Evolutionary conservation across 2,329 filamentous ascomycete genomes (phyloP).

Genomic region (Colletotrichum ledebouriae): DNA sequence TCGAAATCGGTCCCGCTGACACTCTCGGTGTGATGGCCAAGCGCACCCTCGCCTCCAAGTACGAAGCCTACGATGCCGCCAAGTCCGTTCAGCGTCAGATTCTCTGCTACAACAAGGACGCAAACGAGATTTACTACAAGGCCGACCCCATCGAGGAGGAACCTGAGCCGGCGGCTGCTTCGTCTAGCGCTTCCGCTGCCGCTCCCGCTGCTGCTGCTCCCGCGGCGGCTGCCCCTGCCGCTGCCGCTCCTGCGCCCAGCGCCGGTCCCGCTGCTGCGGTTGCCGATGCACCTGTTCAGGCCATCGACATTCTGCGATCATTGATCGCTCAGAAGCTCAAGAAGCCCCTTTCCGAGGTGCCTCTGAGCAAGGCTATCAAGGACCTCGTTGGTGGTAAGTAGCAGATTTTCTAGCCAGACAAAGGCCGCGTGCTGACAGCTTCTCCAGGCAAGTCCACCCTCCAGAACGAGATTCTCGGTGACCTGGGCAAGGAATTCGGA

Average conservation of each 20-base stretch:
- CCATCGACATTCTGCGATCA: constrained; percentile 88
- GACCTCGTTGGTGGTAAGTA: constrained; percentile 93
- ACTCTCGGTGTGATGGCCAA: constrained; percentile 98
- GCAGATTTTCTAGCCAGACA: not conserved
- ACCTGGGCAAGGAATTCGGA: constrained; percentile 97
- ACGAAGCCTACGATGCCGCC: constrained; percentile 97
- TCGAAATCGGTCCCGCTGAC: constrained; percentile 96
- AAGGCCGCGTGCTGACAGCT: constrained; percentile 5
- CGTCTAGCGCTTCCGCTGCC: constrained; percentile 62
- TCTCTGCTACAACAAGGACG: constrained; percentile 99
- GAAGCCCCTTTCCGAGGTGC: constrained; percentile 90
- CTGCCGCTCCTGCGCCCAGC: constrained; percentile 73
- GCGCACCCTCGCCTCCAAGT: constrained; percentile 94
- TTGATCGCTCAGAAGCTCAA: constrained; percentile 98
- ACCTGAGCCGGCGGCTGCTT: constrained; percentile 70
- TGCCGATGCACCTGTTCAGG: constrained; percentile 87
- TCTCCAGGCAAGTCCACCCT: constrained; percentile 91
- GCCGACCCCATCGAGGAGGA: constrained; percentile 96
- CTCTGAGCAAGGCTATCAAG: constrained; percentile 96
- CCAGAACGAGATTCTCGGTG: constrained; percentile 98
- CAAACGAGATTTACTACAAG: constrained; percentile 99
- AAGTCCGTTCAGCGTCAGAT: constrained; percentile 97
- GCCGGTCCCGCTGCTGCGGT: constrained; percentile 90
- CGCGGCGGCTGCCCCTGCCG: constrained; percentile 68
- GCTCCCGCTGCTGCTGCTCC: constrained; percentile 65